phyloP scores from a whole-genome alignment of 306 rosid genomes.

The Quercus variabilis region DNA sequence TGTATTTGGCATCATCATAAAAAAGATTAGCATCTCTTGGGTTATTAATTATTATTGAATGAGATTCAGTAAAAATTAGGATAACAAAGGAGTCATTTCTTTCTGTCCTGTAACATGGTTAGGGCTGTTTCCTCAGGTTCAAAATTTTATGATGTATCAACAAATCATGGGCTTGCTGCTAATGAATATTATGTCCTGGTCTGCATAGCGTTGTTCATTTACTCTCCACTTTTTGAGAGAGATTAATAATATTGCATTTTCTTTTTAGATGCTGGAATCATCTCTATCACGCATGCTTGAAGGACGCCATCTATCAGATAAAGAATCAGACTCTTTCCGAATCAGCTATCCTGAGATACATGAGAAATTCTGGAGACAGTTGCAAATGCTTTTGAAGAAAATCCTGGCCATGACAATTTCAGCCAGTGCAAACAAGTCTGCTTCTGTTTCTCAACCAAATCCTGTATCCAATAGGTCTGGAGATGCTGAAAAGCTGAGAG shows the following conservation, averaged over 20 bases:
- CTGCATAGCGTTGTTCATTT: not conserved
- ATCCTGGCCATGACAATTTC: constrained; percentile 57
- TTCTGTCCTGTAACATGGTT: not conserved
- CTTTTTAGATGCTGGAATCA: constrained; percentile 74
- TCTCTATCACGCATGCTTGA: constrained; percentile 80
- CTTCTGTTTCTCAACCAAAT: constrained; percentile 38
- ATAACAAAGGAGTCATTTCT: not conserved
- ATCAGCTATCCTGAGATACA: constrained; percentile 48
- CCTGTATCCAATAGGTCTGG: constrained; percentile 42
- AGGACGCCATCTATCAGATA: constrained; percentile 62
- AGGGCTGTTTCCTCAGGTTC: not conserved
- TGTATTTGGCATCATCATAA: not conserved
- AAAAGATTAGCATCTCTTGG: not conserved
- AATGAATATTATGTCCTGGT: not conserved
- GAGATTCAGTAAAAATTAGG: not conserved
- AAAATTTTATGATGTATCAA: not conserved
- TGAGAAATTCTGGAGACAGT: constrained; percentile 73
- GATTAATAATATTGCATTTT: not conserved
- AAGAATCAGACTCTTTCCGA: constrained; percentile 39
- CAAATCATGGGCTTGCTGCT: not conserved
- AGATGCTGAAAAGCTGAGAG: constrained; percentile 71
- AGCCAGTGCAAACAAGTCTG: constrained; percentile 42
- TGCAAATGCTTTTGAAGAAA: constrained; percentile 86
- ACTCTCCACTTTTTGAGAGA: not conserved
- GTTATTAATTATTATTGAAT: not conserved